Percentiles rank a stretch among this genome's conserved stretches.
Evolutionary conservation across 1,139 yeast genomes (phyloP).

Genomic region (Suhomyces maxii): DNA sequence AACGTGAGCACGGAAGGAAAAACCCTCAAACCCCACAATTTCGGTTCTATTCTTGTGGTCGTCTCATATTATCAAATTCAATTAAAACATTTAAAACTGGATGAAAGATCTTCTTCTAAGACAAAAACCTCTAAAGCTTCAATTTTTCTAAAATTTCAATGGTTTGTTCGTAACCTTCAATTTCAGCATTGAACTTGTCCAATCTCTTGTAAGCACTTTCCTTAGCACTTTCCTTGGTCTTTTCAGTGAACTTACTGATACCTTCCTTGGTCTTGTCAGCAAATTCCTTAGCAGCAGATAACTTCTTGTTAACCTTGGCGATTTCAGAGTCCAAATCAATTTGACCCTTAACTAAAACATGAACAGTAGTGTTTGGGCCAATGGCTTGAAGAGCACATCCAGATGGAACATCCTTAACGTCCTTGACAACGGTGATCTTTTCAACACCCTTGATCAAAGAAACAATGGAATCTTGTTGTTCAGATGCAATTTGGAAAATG

Average conservation of each 20-base stretch:
- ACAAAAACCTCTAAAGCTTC: slow-evolving; percentile 45
- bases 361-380: slow-evolving; percentile 79
- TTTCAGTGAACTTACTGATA: slow-evolving; percentile 74
- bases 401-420: slow-evolving; percentile 61
- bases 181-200: slow-evolving; percentile 78
- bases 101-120: background rate
- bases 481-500: slow-evolving; percentile 52
- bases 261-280: slow-evolving; percentile 40
- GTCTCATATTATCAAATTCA: no score
- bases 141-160: slow-evolving; percentile 73
- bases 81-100: background rate
- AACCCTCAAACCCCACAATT: no score
- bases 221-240: slow-evolving; percentile 81
- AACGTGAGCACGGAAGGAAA: no score
- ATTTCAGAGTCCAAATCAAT: slow-evolving; percentile 92
- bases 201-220: slow-evolving; percentile 70
- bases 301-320: slow-evolving; percentile 74
- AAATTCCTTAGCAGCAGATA: slow-evolving; percentile 59
- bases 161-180: slow-evolving; percentile 80
- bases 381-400: slow-evolving; percentile 90
- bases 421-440: slow-evolving; percentile 60
- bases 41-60: no score
- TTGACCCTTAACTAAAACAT: slow-evolving; percentile 89
- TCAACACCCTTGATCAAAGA: slow-evolving; percentile 91
- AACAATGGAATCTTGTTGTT: slow-evolving; percentile 81